These are phyloP conservation scores for Aulographum hederae DNA, from an alignment of 2,329 filamentous ascomycete species.

Conservation along the genomic window DNA sequence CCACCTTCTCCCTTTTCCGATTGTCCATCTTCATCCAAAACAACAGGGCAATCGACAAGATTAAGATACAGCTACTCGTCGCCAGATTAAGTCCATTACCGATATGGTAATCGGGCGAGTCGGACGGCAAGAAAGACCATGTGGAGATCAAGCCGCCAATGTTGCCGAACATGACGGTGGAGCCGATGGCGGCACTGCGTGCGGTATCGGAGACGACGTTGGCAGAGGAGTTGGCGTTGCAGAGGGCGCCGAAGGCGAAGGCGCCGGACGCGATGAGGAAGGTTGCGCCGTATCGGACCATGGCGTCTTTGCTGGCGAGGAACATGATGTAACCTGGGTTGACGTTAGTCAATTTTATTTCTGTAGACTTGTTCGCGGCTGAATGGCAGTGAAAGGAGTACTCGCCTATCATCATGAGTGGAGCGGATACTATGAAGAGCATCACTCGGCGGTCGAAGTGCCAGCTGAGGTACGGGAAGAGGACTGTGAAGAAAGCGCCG, in stretches of 20 bases:
- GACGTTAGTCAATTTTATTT: conserved; percentile 33
- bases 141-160: conserved; percentile 50
- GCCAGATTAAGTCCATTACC: conserved; percentile 55
- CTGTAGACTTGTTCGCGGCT: conserved; percentile 47
- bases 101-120: conserved; percentile 48
- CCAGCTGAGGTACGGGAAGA: conserved; percentile 44
- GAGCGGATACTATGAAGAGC: conserved; percentile 41
- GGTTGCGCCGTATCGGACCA: conserved; percentile 48
- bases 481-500: conserved; percentile 46
- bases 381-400: no score
- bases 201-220: conserved; percentile 58
- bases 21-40: conserved; percentile 49
- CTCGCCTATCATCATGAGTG: conserved; percentile 47
- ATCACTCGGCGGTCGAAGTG: conserved; percentile 39
- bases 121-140: conserved; percentile 45
- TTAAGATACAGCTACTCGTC: conserved; percentile 35
- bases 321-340: conserved; percentile 5
- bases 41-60: conserved; percentile 30
- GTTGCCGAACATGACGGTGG: conserved; percentile 43
- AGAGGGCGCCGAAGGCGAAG: conserved; percentile 45
- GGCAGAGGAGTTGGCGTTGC: conserved; percentile 48
- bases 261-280: conserved; percentile 49
- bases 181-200: conserved; percentile 15
- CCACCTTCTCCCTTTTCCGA: conserved; percentile 32
- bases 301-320: conserved; percentile 13